phyloP scores from a whole-genome alignment of 805 yeast genomes.

The Lachancea meyersii region DNA sequence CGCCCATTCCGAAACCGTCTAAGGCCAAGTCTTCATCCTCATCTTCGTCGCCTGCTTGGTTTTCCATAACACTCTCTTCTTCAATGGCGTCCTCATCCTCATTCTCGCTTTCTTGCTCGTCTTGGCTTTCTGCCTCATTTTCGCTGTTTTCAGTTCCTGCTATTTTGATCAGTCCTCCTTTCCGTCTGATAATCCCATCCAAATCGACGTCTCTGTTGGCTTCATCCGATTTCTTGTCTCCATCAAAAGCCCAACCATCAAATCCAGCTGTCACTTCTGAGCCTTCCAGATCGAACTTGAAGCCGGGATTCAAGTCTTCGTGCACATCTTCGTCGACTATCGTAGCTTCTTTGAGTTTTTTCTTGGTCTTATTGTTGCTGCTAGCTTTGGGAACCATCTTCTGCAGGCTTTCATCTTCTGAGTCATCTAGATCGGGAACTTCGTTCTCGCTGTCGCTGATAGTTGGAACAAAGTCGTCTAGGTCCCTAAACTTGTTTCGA shows the following conservation, averaged over 20 bases:
- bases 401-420: slow-evolving; percentile 36
- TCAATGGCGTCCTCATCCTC: slow-evolving; percentile 40
- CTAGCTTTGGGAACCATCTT: slow-evolving; percentile 23
- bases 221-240: slow-evolving; percentile 27
- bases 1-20: slow-evolving; percentile 38
- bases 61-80: too few relatives aligned
- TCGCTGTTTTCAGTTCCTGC: slow-evolving; percentile 40
- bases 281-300: slow-evolving; percentile 62
- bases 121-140: slow-evolving; percentile 32
- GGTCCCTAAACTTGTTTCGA: slow-evolving; percentile 19
- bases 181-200: slow-evolving; percentile 79
- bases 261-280: slow-evolving; percentile 42
- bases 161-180: slow-evolving; percentile 65
- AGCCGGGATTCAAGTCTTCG: slow-evolving; percentile 66
- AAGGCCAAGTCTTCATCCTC: slow-evolving; percentile 31
- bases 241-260: slow-evolving; percentile 82
- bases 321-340: slow-evolving; percentile 36
- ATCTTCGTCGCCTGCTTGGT: slow-evolving; percentile 24
- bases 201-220: slow-evolving; percentile 65
- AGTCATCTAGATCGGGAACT: slow-evolving; percentile 46
- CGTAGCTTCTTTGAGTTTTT: slow-evolving; percentile 20
- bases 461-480: slow-evolving; percentile 57
- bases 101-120: slow-evolving; percentile 34
- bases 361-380: slow-evolving; percentile 16
- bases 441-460: slow-evolving; percentile 75